Percentiles rank a stretch among this genome's conserved stretches.
Conservation (phyloP, 2,329 filamentous ascomycete genomes). For the Penicillium sp. region DNA sequence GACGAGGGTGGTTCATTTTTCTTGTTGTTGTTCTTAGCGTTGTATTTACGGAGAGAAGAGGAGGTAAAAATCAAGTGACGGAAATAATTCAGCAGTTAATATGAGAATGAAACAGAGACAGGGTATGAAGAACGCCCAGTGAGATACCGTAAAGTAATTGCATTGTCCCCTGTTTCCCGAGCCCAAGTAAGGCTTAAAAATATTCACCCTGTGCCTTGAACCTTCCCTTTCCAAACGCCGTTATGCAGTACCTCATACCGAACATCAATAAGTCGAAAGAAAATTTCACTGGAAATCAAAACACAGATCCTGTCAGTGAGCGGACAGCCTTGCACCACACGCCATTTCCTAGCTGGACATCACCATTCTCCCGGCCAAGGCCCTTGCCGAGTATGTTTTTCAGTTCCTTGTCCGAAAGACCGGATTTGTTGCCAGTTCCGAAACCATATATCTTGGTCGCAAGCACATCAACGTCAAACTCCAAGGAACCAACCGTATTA, state of each 20-base stretch:
- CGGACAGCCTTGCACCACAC: conserved; percentile 41
- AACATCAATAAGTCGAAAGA: conserved; percentile 3
- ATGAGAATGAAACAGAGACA: not conserved
- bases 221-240: not conserved
- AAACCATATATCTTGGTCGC: conserved; percentile 44
- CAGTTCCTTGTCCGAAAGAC: conserved; percentile 37
- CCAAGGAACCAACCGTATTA: conserved; percentile 28
- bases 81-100: not conserved
- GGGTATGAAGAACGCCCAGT: conserved; percentile 4
- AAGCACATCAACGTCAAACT: conserved; percentile 39
- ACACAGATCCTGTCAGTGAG: conserved; percentile 35
- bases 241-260: not conserved
- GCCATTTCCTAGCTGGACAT: conserved; percentile 34
- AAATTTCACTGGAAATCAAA: conserved; percentile 22
- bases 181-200: conserved; percentile 1
- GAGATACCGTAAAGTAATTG: not conserved
- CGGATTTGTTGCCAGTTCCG: conserved; percentile 25
- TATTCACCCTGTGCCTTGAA: not conserved
- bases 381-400: conserved; percentile 33
- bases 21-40: not conserved
- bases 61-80: not conserved
- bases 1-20: not conserved
- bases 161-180: not conserved
- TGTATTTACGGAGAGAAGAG: not conserved
- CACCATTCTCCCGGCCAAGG: conserved; percentile 18